Evolutionary conservation across 257 asterid species (phyloP), one percentile per base, ranked within the genome.

Genomic region (Solanum infundibuliforme): DNA sequence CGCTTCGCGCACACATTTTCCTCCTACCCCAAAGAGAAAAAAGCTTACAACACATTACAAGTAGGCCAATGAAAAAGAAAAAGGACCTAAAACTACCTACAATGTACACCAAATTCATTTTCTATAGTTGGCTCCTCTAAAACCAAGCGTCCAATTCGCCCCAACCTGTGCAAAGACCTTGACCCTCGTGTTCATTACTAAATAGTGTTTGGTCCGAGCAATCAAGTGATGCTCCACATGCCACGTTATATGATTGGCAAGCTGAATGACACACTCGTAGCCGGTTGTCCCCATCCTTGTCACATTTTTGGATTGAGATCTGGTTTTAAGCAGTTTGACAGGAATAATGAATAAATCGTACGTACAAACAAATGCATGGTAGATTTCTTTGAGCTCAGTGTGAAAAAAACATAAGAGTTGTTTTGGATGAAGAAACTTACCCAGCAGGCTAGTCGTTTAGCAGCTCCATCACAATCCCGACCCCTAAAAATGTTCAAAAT

Each of bases 391-490:
- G 25, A 55, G 25, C 0, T 55, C 25, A 16, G 11, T 20, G 65
- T 55, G 65, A 55, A 55, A 29, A 48, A 55, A 55, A 55, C 11
- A 55, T 7, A 20, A 6, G 65, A 55, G 9, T 55, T 55, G 65
- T 2, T 55, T 55, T 55, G 20, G 76, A 31, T 16, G 39, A 72
- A 23, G 38, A 71, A 69, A 92, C 98, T 94, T n/a, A 98, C 99
- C 99, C 99, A 98, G 88, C 99, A 98, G 81, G 99, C 99, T 87
- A 98, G 88, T 84, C 99, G 93, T 88, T 98, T 98, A 39, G 99
- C 98, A 60, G 99, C 97, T 39, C 99, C 98, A 58, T 98, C 98
- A 52, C 99, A 98, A 89, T 98, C 98, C 90, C 91, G 88, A 88
- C 99, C 99, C 89, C 99, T 89, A 43, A 98, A 94, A 86, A 92